Evolutionary conservation across 345 rosid genomes (phyloP).

Genomic region (Eucalyptus curtisii): DNA sequence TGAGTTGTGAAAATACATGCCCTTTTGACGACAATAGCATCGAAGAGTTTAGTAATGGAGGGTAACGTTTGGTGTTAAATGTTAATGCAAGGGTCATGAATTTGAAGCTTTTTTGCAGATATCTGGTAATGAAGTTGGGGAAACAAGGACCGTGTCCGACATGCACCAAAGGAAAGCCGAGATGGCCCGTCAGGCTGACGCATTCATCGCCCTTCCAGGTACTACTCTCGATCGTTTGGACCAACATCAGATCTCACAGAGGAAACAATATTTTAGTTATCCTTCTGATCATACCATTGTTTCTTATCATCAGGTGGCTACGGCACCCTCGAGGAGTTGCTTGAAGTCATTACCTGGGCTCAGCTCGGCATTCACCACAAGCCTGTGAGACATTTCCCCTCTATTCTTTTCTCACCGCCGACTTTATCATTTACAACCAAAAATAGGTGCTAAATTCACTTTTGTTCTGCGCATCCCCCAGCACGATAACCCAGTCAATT

Average conservation of each 20-base stretch:
- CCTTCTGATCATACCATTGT: background rate
- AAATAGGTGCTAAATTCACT: background rate
- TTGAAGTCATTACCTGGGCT: conserved; percentile 97
- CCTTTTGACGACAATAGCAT: background rate
- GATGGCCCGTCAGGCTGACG: conserved; percentile 94
- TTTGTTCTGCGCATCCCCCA: background rate
- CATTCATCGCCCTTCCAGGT: conserved; percentile 96
- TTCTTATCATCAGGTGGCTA: conserved; percentile 54
- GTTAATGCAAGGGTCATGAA: background rate
- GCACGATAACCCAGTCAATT: background rate
- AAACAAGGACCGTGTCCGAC: conserved; percentile 78
- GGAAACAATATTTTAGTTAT: background rate
- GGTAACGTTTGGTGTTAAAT: background rate
- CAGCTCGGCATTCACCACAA: conserved; percentile 93
- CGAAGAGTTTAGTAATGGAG: background rate
- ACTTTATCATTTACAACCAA: background rate
- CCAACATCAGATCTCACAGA: background rate
- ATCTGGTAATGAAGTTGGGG: conserved; percentile 80
- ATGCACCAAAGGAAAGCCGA: conserved; percentile 98
- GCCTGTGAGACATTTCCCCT: conserved; percentile 45
- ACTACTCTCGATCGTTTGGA: background rate
- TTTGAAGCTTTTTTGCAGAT: conserved; percentile 23
- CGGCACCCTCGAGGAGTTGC: conserved; percentile 90
- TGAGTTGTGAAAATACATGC: background rate
- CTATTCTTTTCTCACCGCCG: background rate